These are phyloP conservation scores for Cryphonectria carpinicola DNA, from an alignment of 2,329 filamentous ascomycete species.

Conservation along the genomic window DNA sequence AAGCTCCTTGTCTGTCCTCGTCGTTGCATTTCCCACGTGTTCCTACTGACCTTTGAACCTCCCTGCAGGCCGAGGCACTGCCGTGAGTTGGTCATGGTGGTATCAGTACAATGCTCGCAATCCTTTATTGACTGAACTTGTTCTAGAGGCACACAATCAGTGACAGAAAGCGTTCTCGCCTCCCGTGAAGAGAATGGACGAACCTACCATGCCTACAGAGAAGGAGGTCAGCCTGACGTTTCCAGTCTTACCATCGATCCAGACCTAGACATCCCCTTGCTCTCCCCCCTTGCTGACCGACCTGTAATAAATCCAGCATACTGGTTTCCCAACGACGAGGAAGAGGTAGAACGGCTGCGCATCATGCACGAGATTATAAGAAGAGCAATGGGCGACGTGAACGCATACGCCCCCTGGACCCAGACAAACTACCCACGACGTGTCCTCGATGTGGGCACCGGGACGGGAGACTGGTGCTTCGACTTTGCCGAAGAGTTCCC, in stretches of 20 bases:
- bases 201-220: slow-evolving; percentile 29
- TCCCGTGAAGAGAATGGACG: slow-evolving; percentile 29
- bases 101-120: too few species aligned
- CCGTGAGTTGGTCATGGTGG: slow-evolving; percentile 19
- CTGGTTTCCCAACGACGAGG: slow-evolving; percentile 39
- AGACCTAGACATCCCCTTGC: not conserved
- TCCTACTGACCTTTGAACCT: not conserved
- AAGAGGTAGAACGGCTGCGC: slow-evolving; percentile 39
- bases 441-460: slow-evolving; percentile 49
- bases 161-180: slow-evolving; percentile 24
- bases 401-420: slow-evolving; percentile 39
- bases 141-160: slow-evolving; percentile 22
- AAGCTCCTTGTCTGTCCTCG: slow-evolving; percentile 2
- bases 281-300: slow-evolving; percentile 3
- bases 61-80: slow-evolving; percentile 16
- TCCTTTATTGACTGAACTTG: not conserved
- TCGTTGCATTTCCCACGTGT: not conserved
- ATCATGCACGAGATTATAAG: slow-evolving; percentile 40
- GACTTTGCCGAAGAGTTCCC: slow-evolving; percentile 68
- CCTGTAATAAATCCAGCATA: slow-evolving; percentile 35
- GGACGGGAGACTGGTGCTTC: slow-evolving; percentile 68
- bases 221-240: slow-evolving; percentile 18
- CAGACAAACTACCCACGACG: slow-evolving; percentile 34
- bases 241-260: not conserved
- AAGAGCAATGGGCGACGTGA: slow-evolving; percentile 37